Evolutionary conservation across 2,329 filamentous ascomycete species (phyloP), one percentile per base, ranked within the genome.

Genomic region (Microcyclospora tardicrescens): DNA sequence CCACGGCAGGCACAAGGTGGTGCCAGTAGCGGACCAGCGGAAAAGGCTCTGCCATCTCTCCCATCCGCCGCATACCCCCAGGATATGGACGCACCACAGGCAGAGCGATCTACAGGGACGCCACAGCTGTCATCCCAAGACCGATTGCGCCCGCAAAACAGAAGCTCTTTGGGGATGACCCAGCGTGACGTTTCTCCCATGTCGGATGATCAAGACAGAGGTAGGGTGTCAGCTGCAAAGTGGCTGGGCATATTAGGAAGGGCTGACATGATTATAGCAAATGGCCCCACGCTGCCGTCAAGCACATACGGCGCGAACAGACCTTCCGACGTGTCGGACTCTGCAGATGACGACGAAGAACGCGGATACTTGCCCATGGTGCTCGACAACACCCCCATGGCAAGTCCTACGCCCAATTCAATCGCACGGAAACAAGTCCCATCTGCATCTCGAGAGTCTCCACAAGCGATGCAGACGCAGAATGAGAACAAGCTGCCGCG

Each of bases 11-110:
- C 73, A 79, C 14, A 75, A 79, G 66, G 78, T 84, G 45, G 44
- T 15, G 44, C 44, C 33, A 48, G 45, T 36, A 42, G 40, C 12
- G 38, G 37, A 28, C 16, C 39, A 12, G 35, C 41, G 11, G 89
- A 98, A 59, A 96, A 96, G 61, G 93, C 86, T 6, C 67, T 98
- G 28, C 91, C 91, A 14, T 91, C 91, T 16, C 71, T 96, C 16
- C 91, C 89, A 24, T 82, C 84, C 5, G 69, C 75, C 46, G 69
- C 73, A 3, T 82, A 80, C 53, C 73, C 67, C 3, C 65, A 67
- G 6, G 67, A 71, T 36, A 55, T 63, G 29, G 72, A 77, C 36
- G 72, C 71, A 10, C 74, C 67, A 58, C 69, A 60, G 55, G 77
- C 57, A 56, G 78, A 63, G 61, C 69, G 60, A 61, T 79, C 82